phyloP scores from a whole-genome alignment of 1,284 basidiomycete species.

The Ceratobasidium sp. region DNA sequence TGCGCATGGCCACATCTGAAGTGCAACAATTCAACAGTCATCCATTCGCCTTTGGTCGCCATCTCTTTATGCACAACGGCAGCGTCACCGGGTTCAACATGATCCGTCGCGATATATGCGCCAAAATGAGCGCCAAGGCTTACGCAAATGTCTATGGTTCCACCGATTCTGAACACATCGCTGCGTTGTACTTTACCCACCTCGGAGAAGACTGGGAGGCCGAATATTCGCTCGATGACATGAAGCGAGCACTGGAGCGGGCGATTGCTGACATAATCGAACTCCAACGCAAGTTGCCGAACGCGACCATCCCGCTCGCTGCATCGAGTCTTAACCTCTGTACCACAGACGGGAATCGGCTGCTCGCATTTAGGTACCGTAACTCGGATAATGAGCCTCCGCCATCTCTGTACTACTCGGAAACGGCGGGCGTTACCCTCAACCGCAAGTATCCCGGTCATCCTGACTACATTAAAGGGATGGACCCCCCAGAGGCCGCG shows the following conservation, averaged over 20 bases:
- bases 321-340: constrained; percentile 48
- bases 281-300: constrained; percentile 46
- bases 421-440: constrained; percentile 51
- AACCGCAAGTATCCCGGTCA: constrained; percentile 53
- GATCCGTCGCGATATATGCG: constrained; percentile 46
- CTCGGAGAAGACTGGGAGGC: constrained; percentile 49
- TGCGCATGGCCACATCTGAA: constrained; percentile 49
- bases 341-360: constrained; percentile 50
- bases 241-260: constrained; percentile 48
- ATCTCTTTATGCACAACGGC: constrained; percentile 55
- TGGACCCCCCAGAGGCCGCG: neutral
- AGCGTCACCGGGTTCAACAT: constrained; percentile 48
- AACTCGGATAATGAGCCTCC: constrained; percentile 51
- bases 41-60: constrained; percentile 53
- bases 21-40: constrained; percentile 51
- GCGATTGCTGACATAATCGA: constrained; percentile 48
- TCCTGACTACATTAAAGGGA: constrained; percentile 46
- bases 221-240: constrained; percentile 48
- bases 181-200: constrained; percentile 52
- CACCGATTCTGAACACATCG: constrained; percentile 54
- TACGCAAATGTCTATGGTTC: constrained; percentile 50
- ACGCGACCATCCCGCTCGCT: constrained; percentile 36
- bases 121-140: constrained; percentile 46
- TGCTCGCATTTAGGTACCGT: constrained; percentile 50
- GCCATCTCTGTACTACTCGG: constrained; percentile 52